Evolutionary conservation across 176 grass and related monocot genomes (phyloP), one percentile per base, ranked within the genome.

Genomic region (Aechmea fasciata): DNA sequence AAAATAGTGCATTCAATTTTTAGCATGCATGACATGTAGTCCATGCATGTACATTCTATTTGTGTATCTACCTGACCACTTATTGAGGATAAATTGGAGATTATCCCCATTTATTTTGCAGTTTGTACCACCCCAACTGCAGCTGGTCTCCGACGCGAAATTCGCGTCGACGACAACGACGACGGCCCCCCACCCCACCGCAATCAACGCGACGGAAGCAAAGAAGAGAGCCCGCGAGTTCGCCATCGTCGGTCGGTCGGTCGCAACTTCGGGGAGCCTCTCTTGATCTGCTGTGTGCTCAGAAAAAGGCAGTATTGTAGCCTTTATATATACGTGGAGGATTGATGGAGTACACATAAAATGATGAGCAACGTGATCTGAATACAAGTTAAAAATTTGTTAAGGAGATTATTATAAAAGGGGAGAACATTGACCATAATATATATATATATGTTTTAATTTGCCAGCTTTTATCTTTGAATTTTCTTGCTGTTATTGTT

Each of bases 1-100:
- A 55, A 55, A 55, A 55, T n/a, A n/a, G 3, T 13, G 11, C 11
- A 55, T 13, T 3, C 15, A 13, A 55, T 13, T 3, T 55, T 13
- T 13, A 55, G 12, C 52, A 13, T 13, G 52, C 11, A 13, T n/a
- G 11, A 15, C 15, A 13, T 1, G 52, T 26, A 26, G 25, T 26
- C 2, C 25, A 55, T 12, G 11, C 25, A 55, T 12, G 11, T 13
- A 6, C 4, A n/a, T 1, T 18, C 3, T 78, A 59, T 3, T 29
- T 3, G 15, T 67, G 11, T 9, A 3, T 57, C 25, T 79, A 79
- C 76, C 76, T 65, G 76, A 79, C 67, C 76, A 79, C 57, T 79
- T 18, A 24, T 79, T 79, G 13, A 79, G 68, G 20, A 20, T 79
- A 29, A 79, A 61, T 0, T 67, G 29, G 68, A 66, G 68, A 13